A percentile compares a stretch with the other conserved stretches of the same genome.
phyloP scores from a whole-genome alignment of 257 asterid species.

The Verbascum thapsus region DNA sequence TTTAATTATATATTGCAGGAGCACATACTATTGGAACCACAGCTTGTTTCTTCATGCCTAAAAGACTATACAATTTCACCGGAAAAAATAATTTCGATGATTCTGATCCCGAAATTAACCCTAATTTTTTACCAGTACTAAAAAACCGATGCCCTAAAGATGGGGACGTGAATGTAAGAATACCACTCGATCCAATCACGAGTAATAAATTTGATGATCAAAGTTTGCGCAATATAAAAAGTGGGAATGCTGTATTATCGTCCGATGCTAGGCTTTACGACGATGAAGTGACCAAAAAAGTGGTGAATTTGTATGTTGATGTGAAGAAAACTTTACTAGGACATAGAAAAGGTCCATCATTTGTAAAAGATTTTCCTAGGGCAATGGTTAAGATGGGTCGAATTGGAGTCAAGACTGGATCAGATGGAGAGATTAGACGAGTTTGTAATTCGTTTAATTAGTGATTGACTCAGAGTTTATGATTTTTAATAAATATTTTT shows the following conservation, averaged over 20 bases:
- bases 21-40: conserved; percentile 53
- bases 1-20: conserved; percentile 26
- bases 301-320: conserved; percentile 30
- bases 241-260: conserved; percentile 38
- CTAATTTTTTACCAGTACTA: conserved; percentile 26
- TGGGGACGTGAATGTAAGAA: conserved; percentile 31
- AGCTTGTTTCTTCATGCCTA: conserved; percentile 51
- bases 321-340: not conserved
- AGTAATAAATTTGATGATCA: conserved; percentile 32
- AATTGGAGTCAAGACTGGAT: conserved; percentile 40
- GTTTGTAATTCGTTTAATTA: conserved; percentile 37
- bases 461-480: no score
- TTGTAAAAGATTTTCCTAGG: conserved; percentile 33
- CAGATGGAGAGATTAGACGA: conserved; percentile 39
- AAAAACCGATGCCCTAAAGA: conserved; percentile 30
- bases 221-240: conserved; percentile 30
- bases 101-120: conserved; percentile 36
- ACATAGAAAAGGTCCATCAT: not conserved
- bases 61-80: conserved; percentile 36
- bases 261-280: conserved; percentile 44
- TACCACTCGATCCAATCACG: conserved; percentile 29
- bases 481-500: no score
- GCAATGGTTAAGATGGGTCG: conserved; percentile 48
- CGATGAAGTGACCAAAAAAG: conserved; percentile 20
- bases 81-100: conserved; percentile 11